phyloP scores from a whole-genome alignment of 2,329 filamentous ascomycete genomes.

The Chaetomium sp. region DNA sequence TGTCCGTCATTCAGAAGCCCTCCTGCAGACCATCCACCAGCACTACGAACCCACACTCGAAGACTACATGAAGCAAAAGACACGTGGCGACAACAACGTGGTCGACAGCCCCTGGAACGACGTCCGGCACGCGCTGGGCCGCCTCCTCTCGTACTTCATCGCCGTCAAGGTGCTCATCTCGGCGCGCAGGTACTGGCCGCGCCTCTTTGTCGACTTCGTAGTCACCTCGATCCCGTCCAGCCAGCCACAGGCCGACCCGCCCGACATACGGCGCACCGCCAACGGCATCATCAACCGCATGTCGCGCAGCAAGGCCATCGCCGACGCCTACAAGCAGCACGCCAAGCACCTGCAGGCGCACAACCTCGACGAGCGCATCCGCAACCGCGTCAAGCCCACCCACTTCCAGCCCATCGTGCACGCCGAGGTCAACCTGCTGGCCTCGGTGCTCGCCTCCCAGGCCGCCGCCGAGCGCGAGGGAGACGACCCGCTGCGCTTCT shows the following conservation, averaged over 20 bases:
- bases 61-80: conserved; percentile 29
- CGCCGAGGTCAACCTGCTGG: conserved; percentile 40
- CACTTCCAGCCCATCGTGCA: conserved; percentile 41
- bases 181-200: conserved; percentile 36
- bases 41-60: conserved; percentile 18
- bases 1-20: neutral
- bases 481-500: conserved; percentile 36
- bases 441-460: conserved; percentile 35
- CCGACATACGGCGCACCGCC: conserved; percentile 23
- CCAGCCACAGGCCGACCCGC: neutral
- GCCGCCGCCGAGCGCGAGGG: neutral
- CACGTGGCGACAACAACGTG: conserved; percentile 5
- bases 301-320: neutral
- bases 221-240: conserved; percentile 38
- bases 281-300: conserved; percentile 30
- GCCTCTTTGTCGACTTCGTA: conserved; percentile 39
- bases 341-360: conserved; percentile 2
- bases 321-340: conserved; percentile 12
- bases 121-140: conserved; percentile 36
- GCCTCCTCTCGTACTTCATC: conserved; percentile 37
- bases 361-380: conserved; percentile 21
- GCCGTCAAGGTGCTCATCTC: conserved; percentile 33
- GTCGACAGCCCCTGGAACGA: conserved; percentile 34
- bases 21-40: conserved; percentile 21
- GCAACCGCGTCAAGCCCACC: neutral